Conservation (phyloP, 2,329 filamentous ascomycete genomes). For the Arthroderma sp. region DNA sequence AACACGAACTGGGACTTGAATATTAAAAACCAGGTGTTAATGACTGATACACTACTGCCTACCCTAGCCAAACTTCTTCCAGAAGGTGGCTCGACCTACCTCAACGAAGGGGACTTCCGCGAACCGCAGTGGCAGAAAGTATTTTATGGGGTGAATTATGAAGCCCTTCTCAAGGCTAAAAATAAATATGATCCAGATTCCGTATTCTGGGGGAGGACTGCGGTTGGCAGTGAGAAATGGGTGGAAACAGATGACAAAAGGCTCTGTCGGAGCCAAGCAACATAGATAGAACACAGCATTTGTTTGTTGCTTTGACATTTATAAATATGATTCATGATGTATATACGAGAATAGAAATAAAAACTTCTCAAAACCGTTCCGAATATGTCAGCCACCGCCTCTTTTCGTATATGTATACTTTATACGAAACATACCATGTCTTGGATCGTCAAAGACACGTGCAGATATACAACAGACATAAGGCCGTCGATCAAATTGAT, state of each 20-base stretch:
- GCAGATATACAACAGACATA: no score
- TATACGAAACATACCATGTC: no score
- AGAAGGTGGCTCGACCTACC: conserved; percentile 19
- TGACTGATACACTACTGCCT: not conserved
- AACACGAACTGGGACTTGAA: not conserved
- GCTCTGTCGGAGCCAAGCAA: not conserved
- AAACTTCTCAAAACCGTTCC: no score
- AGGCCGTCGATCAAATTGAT: no score
- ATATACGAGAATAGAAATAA: no score
- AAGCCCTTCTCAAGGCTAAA: conserved; percentile 27
- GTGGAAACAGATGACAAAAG: not conserved
- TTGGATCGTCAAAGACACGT: no score
- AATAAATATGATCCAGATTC: conserved; percentile 27
- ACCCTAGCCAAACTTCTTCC: not conserved
- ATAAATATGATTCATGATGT: no score
- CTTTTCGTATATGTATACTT: no score
- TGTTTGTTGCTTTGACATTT: no score
- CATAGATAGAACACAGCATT: no score
- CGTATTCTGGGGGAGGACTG: conserved; percentile 35
- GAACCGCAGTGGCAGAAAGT: conserved; percentile 28
- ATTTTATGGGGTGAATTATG: conserved; percentile 24
- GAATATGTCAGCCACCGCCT: no score
- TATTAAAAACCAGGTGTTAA: not conserved
- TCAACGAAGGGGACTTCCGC: conserved; percentile 24
- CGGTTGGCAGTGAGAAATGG: conserved; percentile 37